Evolutionary conservation across 2,329 filamentous ascomycete genomes (phyloP).

Genomic region (Tolypocladium inflatum): DNA sequence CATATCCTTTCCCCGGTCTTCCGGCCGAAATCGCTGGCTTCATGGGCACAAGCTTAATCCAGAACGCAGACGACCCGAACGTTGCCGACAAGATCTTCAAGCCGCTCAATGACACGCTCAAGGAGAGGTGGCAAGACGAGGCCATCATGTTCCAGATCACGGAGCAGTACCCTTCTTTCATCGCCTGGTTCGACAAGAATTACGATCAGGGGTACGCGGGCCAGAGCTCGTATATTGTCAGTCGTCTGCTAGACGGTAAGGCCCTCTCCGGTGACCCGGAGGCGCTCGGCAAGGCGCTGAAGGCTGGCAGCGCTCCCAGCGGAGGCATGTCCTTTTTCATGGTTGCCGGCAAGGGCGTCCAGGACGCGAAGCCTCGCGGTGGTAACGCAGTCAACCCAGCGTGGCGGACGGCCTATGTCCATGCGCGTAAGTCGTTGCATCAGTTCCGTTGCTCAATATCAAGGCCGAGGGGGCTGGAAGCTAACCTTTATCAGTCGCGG

Average conservation of each 20-base stretch:
- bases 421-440: constrained; percentile 23
- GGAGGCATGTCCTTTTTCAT: constrained; percentile 23
- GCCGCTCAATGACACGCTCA: constrained; percentile 26
- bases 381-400: constrained; percentile 38
- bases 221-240: constrained; percentile 26
- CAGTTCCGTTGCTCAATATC: not conserved
- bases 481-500: constrained; percentile 12
- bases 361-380: constrained; percentile 31
- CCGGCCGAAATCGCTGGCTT: constrained; percentile 25
- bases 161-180: constrained; percentile 21
- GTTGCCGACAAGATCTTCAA: constrained; percentile 18
- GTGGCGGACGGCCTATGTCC: constrained; percentile 38
- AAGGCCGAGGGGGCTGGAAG: no score
- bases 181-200: constrained; percentile 25
- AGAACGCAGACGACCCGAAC: constrained; percentile 20
- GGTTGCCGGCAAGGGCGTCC: constrained; percentile 34
- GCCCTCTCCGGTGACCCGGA: constrained; percentile 24
- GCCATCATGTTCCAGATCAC: constrained; percentile 8
- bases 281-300: constrained; percentile 25
- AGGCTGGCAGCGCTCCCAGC: constrained; percentile 17
- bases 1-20: constrained; percentile 21
- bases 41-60: constrained; percentile 21
- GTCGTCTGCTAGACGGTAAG: constrained; percentile 30
- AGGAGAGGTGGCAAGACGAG: constrained; percentile 23
- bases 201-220: constrained; percentile 27